These are phyloP conservation scores for Ogataea trehaloabstinens DNA, from an alignment of 805 yeast genomes.

Conservation along the genomic window DNA sequence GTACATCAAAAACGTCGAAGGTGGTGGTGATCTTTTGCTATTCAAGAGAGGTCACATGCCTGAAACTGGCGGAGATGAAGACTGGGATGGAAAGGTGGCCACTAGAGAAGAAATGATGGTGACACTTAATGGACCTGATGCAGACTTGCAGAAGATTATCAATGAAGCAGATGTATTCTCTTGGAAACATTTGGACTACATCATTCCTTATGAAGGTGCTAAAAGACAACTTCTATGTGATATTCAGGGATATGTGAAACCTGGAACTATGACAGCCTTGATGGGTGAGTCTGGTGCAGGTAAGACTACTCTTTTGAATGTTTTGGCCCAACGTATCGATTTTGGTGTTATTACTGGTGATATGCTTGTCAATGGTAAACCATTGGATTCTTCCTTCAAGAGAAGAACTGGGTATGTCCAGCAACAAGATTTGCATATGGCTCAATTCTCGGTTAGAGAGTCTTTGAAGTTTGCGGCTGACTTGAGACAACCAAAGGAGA, in stretches of 20 bases:
- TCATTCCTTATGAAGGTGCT: constrained; percentile 47
- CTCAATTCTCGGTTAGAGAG: constrained; percentile 52
- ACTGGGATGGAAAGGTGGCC: constrained; percentile 41
- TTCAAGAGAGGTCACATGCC: constrained; percentile 43
- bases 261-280: constrained; percentile 56
- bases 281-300: constrained; percentile 69
- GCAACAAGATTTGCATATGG: constrained; percentile 53
- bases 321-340: constrained; percentile 49
- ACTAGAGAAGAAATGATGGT: constrained; percentile 24
- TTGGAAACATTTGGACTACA: constrained; percentile 64
- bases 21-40: constrained; percentile 34
- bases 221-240: constrained; percentile 41
- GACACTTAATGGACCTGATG: constrained; percentile 21
- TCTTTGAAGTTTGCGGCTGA: constrained; percentile 49
- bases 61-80: constrained; percentile 28
- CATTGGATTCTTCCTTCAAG: constrained; percentile 48
- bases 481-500: constrained; percentile 42
- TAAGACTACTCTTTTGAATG: constrained; percentile 54
- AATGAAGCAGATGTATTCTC: constrained; percentile 43
- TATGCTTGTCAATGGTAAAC: constrained; percentile 52
- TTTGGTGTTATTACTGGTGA: constrained; percentile 56
- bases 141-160: constrained; percentile 22
- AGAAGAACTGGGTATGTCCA: constrained; percentile 56
- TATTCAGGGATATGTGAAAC: constrained; percentile 44
- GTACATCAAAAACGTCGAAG: constrained; percentile 20